A percentile compares a stretch with the other conserved stretches of the same genome.
These are phyloP conservation scores for Macadamia integrifolia DNA, from an alignment of 164 flowering plant species.

Conservation along the genomic window DNA sequence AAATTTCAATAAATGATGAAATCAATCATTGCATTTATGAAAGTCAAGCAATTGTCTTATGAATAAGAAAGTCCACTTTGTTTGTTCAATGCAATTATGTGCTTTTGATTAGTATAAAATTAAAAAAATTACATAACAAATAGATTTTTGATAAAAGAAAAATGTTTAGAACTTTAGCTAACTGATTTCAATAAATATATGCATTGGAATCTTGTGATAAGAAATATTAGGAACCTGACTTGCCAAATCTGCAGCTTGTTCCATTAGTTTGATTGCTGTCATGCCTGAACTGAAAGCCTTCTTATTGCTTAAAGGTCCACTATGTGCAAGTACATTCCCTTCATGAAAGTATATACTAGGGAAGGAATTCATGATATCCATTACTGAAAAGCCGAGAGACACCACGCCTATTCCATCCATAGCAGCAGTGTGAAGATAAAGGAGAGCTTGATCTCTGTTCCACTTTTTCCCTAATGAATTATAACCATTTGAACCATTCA, in stretches of 20 bases:
- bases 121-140: too few species aligned
- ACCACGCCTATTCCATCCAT: constrained; percentile 34
- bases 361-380: constrained; percentile 22
- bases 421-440: constrained; percentile 27
- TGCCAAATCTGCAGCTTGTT: constrained; percentile 8
- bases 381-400: constrained; percentile 42
- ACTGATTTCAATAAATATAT: constrained; percentile 9
- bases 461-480: constrained; percentile 31
- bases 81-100: too few species aligned
- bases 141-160: too few species aligned
- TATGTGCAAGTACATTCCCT: constrained; percentile 26
- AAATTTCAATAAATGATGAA: too few species aligned
- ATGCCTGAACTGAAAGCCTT: constrained; percentile 9
- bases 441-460: constrained; percentile 18
- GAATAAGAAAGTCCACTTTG: too few species aligned
- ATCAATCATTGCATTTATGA: too few species aligned
- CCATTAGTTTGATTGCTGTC: constrained; percentile 17
- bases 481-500: constrained; percentile 23
- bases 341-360: constrained; percentile 18
- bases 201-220: constrained; percentile 5
- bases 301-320: constrained; percentile 23
- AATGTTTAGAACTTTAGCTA: too few species aligned
- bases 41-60: too few species aligned
- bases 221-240: constrained; percentile 9
- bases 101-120: too few species aligned